Base-by-base conservation (phyloP, 2,329 filamentous ascomycete genomes). In the Taxawa tesnikishii region DNA sequence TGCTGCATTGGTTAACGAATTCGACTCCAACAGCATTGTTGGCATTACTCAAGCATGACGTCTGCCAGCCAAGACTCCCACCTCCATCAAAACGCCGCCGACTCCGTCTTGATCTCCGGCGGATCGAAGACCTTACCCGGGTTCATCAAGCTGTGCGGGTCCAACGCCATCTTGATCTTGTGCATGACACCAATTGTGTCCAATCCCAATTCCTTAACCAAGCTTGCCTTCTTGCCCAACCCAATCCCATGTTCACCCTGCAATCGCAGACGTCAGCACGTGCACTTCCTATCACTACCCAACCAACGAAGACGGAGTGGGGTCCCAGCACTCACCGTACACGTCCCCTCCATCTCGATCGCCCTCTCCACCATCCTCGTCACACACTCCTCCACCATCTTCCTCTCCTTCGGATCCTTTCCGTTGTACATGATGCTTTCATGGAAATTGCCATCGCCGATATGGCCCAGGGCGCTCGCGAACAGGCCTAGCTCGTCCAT, bases 371-470 rank as follows among this genome's bases (percentile, higher is more conserved):
- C 83, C 85, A 94, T 94, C 45, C 84, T 79, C 50, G 87, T 76
- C 28, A 94, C 83, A 41, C 83, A 84, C 33, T 67, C 69, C 51
- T 90, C 82, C 2, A 90, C 83, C 43, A 79, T 81, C 26, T 69
- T 76, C 34, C 70, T 70, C 56, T 94, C 81, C 15, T 66, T 73
- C 3, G 72, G 67, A 34, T 85, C 66, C 15, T 65, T 68, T 15
- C 71, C 70, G 56, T 90, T 74, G 54, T 93, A 94, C 59, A 94
- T 79, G 57, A 94, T 90, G 50, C 79, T 83, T 52, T 87, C 79
- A 54, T 94, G 87, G 61, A 94, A 94, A 56, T 94, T 94, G 23
- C 87, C 87, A 50, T 94, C 87, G 9, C 87, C 87, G 35, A 94
- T 79, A 49, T 94, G 87, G 3, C 87, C 87, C 4, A 94, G 63